Conservation (phyloP, 495 filamentous ascomycete species). For the Penicillium lagena region DNA sequence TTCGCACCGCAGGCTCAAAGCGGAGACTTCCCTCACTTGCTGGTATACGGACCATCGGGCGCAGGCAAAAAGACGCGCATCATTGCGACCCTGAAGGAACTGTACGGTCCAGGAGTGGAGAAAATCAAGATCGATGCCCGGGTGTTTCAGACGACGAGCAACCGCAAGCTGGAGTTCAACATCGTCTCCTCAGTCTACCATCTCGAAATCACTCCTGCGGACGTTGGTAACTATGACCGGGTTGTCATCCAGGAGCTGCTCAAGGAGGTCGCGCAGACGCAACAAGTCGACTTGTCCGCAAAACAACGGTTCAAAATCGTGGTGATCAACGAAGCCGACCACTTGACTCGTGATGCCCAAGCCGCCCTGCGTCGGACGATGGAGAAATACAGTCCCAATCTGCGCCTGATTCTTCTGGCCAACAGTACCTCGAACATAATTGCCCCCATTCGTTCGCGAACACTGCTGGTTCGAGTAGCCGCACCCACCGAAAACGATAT, state of each 20-base stretch:
- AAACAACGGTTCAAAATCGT: constrained; percentile 96
- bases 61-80: constrained; percentile 98
- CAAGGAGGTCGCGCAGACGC: constrained; percentile 97
- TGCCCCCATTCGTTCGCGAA: constrained; percentile 85
- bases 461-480: constrained; percentile 83
- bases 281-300: constrained; percentile 87
- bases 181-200: constrained; percentile 95
- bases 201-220: constrained; percentile 94
- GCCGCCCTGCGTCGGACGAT: constrained; percentile 92
- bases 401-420: constrained; percentile 84
- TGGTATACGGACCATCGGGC: constrained; percentile 93
- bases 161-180: constrained; percentile 98
- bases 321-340: constrained; percentile 98
- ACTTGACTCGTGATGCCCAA: constrained; percentile 89
- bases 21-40: constrained; percentile 93
- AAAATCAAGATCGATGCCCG: constrained; percentile 97
- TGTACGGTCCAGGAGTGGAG: constrained; percentile 87
- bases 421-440: constrained; percentile 97
- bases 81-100: constrained; percentile 84
- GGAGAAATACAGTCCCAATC: constrained; percentile 97
- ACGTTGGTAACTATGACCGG: constrained; percentile 93
- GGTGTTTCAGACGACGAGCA: constrained; percentile 89
- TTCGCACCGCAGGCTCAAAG: constrained; percentile 68
- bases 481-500: constrained; percentile 85
- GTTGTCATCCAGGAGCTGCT: constrained; percentile 93